Conservation (phyloP, 257 asterid genomes). For the Buddleja alternifolia region DNA sequence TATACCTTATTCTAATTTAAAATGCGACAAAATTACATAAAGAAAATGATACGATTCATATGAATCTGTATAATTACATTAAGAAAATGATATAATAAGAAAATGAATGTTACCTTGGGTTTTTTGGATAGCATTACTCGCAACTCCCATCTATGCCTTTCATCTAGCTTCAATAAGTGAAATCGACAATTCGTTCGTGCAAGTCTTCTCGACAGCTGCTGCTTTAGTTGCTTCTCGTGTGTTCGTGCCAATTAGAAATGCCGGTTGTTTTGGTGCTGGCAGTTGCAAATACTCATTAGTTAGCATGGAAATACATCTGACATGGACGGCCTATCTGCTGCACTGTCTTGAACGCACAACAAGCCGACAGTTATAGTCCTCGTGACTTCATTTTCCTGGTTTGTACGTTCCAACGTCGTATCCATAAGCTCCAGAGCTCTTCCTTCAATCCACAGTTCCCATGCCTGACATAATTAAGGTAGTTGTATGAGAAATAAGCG, state of each 20-base stretch:
- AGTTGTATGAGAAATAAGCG: no score
- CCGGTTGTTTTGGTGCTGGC: conserved; percentile 40
- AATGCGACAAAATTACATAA: no score
- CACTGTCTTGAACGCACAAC: conserved; percentile 47
- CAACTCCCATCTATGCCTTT: background rate
- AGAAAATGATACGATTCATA: no score
- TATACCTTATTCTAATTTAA: no score
- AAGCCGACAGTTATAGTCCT: conserved; percentile 44
- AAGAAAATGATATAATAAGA: no score
- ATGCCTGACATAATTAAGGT: conserved; percentile 33
- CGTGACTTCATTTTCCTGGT: conserved; percentile 7
- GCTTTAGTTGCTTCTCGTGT: background rate
- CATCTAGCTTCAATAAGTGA: conserved; percentile 37
- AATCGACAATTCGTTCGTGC: conserved; percentile 29
- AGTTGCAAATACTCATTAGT: conserved; percentile 20
- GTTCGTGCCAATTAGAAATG: conserved; percentile 32
- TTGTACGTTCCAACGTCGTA: conserved; percentile 17
- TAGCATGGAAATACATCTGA: conserved; percentile 40
- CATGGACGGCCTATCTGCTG: conserved; percentile 44
- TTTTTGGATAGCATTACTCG: no score
- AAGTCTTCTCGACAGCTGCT: background rate
- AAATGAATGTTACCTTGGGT: no score
- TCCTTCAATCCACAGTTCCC: conserved; percentile 45
- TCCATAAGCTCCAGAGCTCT: conserved; percentile 40
- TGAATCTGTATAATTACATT: no score